These are phyloP conservation scores for Fragilaria crotonensis DNA, from an alignment of 108 stramenopile species.

Conservation along the genomic window DNA sequence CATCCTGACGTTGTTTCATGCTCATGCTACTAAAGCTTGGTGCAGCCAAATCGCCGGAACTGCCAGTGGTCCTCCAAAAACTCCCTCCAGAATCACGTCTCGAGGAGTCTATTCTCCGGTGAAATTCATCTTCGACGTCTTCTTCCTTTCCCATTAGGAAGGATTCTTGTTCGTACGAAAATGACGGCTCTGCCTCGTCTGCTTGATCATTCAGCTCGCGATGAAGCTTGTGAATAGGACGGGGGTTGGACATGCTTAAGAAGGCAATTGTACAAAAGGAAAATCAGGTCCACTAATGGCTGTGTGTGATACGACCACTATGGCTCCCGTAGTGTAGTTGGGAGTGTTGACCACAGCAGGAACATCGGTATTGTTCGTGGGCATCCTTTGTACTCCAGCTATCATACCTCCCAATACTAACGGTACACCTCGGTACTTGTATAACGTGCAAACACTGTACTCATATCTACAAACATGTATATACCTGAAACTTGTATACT, in stretches of 20 bases:
- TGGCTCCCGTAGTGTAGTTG: no score
- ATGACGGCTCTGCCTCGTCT: slow-evolving; percentile 51
- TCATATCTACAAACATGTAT: no score
- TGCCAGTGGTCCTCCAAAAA: slow-evolving; percentile 19
- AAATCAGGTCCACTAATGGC: no score
- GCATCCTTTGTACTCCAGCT: no score
- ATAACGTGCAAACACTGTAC: no score
- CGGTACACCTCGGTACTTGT: no score
- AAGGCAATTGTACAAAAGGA: no score
- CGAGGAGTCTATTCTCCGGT: slow-evolving; percentile 13
- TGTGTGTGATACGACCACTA: no score
- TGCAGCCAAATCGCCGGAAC: background rate
- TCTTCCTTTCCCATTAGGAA: slow-evolving; percentile 16
- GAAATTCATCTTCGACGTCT: slow-evolving; percentile 37
- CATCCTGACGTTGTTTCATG: background rate
- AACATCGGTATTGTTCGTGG: no score
- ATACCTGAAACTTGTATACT: no score
- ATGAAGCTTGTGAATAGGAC: slow-evolving; percentile 27
- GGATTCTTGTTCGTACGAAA: slow-evolving; percentile 15
- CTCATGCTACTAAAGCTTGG: background rate
- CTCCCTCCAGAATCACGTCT: slow-evolving; percentile 1
- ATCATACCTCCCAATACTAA: no score
- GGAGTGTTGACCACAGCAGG: no score
- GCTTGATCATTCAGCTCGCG: slow-evolving; percentile 24
- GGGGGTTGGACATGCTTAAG: slow-evolving; percentile 1